Base-by-base conservation (phyloP, 371 early-diverging fungal species). In the Mortierella sp. region DNA sequence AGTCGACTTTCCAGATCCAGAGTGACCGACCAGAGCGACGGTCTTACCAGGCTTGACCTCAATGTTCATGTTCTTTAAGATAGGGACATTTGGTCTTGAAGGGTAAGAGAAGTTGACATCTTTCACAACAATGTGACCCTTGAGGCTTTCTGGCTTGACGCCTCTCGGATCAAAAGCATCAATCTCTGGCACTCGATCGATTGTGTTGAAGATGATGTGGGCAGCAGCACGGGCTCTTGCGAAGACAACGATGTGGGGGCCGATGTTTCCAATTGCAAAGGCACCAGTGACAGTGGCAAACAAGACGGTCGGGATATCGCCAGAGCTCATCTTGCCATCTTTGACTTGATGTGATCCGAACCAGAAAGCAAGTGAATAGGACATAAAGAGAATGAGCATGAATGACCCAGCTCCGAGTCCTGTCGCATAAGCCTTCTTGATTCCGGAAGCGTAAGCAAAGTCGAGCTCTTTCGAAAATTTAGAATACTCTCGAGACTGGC, bases 1-100 rank as follows among this genome's bases (percentile, higher is more conserved):
- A 21, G 98, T 97, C 15, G 95, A 93, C 77, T 96, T 96, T 52
- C 98, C 97, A 43, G 91, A 90, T 28, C 98, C 98, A 43, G 94
- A 94, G 46, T 88, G 86, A 50, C 94, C 95, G 16, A 93, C 94
- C 57, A 94, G 83, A 4, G 93, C 95, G 14, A 92, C 88, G 19
- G 91, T 93, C 69, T 89, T 83, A 29, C 95, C 95, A 7, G 97
- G 88, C 51, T 84, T 70, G 55, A 95, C 84, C 7, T 74, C 85
- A 28, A 95, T 76, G 60, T 79, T 85, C 51, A 94, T 72, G 21
- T 82, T 77, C 48, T 89, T 83, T 28, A 95, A 81, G 29, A 92
- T 89, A 5, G 82, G 88, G 19, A 91, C 86, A 57, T 94, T 88
- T 6, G 90, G 88, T 52, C 95, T 89, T n/a, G 91, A 86, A n/a